These are phyloP conservation scores for Penicillium daleae DNA, from an alignment of 495 filamentous ascomycete genomes.

Conservation along the genomic window DNA sequence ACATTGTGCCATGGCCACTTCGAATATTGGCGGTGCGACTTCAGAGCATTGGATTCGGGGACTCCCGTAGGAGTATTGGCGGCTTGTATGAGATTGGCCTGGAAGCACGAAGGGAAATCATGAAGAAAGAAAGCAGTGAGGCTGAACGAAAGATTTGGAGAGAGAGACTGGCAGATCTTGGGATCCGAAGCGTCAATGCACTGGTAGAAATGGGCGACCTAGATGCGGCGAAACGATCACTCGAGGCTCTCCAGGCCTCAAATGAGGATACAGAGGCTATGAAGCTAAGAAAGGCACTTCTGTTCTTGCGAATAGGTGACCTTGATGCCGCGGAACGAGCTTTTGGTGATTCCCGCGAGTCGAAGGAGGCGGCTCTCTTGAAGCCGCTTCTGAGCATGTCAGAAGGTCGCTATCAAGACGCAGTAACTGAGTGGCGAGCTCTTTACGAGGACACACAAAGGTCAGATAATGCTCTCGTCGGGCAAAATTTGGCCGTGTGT, in stretches of 20 bases:
- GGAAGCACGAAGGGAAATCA: conserved; percentile 66
- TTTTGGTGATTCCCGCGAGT: conserved; percentile 26
- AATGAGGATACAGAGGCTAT: conserved; percentile 40
- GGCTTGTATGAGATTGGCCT: conserved; percentile 85
- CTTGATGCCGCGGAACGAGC: conserved; percentile 64
- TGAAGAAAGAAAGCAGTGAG: conserved; percentile 33
- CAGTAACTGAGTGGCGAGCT: conserved; percentile 63
- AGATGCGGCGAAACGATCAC: conserved; percentile 70
- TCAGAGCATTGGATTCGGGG: conserved; percentile 81
- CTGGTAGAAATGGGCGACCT: conserved; percentile 92
- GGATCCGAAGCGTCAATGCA: conserved; percentile 75
- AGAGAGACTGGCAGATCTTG: conserved; percentile 69
- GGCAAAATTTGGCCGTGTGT: conserved; percentile 81
- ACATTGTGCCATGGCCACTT: conserved; percentile 86
- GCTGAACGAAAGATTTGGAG: conserved; percentile 64
- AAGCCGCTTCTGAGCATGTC: conserved; percentile 73
- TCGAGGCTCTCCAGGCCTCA: conserved; percentile 49
- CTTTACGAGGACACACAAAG: conserved; percentile 46
- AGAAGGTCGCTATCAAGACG: conserved; percentile 70
- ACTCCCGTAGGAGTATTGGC: conserved; percentile 81
- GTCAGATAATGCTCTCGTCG: conserved; percentile 55
- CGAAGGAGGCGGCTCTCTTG: conserved; percentile 46
- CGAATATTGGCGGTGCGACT: conserved; percentile 79
- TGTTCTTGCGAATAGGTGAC: conserved; percentile 78
- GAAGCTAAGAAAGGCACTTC: conserved; percentile 59